These are phyloP conservation scores for Cryptococcus sp. DNA, from an alignment of 1,284 basidiomycete species.

Conservation along the genomic window DNA sequence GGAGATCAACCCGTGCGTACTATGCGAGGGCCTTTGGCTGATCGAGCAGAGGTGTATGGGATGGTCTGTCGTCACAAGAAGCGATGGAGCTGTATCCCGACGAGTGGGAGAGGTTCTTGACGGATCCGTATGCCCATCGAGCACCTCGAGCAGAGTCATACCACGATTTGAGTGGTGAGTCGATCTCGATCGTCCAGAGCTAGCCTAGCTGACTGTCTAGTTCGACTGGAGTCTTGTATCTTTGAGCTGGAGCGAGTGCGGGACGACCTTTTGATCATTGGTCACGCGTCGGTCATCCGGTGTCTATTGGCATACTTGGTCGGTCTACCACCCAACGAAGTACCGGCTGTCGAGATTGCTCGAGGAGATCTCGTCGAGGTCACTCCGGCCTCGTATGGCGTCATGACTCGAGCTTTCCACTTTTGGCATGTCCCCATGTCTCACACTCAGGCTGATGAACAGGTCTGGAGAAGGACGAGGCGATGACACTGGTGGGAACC, in stretches of 20 bases:
- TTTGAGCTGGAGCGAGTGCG: slow-evolving; percentile 75
- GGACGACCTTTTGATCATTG: slow-evolving; percentile 70
- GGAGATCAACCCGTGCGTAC: slow-evolving; percentile 79
- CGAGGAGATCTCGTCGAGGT: slow-evolving; percentile 85
- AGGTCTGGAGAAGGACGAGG: slow-evolving; percentile 46
- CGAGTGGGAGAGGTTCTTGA: slow-evolving; percentile 87
- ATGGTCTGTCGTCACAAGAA: slow-evolving; percentile 85
- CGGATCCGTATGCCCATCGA: slow-evolving; percentile 89
- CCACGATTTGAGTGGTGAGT: slow-evolving; percentile 69
- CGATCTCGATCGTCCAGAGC: not conserved
- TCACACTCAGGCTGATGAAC: too few species aligned
- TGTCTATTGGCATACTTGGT: slow-evolving; percentile 89
- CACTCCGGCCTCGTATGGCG: slow-evolving; percentile 82
- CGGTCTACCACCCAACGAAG: slow-evolving; percentile 90
- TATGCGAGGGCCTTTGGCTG: not conserved
- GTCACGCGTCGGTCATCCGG: slow-evolving; percentile 93
- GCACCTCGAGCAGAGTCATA: slow-evolving; percentile 92
- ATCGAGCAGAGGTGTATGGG: slow-evolving; percentile 65
- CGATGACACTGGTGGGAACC: slow-evolving; percentile 40
- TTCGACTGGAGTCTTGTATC: slow-evolving; percentile 73
- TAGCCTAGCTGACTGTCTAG: slow-evolving; percentile 39
- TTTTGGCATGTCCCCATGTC: too few species aligned
- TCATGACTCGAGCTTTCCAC: slow-evolving; percentile 79
- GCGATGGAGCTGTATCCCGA: slow-evolving; percentile 85
- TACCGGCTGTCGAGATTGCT: slow-evolving; percentile 92